A percentile compares a stretch with the other conserved stretches of the same genome.
phyloP scores from a whole-genome alignment of 2,329 filamentous ascomycete genomes.

The Fusarium pininemorale region DNA sequence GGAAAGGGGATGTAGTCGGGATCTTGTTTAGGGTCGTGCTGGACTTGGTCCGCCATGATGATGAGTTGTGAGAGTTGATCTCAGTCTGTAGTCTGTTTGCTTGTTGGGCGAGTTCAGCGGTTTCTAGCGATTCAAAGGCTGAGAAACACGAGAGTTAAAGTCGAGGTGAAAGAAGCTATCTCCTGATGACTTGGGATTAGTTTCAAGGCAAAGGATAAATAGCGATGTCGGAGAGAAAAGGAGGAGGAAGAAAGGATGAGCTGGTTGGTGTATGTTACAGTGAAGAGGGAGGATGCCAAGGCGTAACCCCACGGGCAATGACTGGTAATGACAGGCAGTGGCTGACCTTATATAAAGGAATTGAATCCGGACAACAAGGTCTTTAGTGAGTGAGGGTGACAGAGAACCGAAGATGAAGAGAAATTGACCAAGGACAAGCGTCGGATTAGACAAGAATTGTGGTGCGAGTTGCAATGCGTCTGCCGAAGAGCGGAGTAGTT shows the following conservation, averaged over 20 bases:
- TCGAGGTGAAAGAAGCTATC: neutral
- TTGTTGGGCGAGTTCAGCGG: neutral
- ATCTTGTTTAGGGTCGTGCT: conserved; percentile 56
- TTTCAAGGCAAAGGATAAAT: neutral
- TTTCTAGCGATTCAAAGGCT: neutral
- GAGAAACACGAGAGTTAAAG: neutral
- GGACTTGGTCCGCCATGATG: conserved; percentile 43
- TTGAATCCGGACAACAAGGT: conserved; percentile 16
- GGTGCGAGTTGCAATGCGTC: conserved; percentile 20
- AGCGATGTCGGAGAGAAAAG: neutral
- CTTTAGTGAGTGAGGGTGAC: conserved; percentile 10
- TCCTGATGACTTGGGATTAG: neutral
- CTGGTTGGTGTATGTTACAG: neutral
- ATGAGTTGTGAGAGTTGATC: neutral
- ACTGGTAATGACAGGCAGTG: neutral
- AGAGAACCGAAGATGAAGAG: neutral
- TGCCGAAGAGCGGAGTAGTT: conserved; percentile 32
- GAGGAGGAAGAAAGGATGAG: neutral
- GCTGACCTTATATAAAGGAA: neutral
- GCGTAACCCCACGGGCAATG: conserved; percentile 1
- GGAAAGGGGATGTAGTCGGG: conserved; percentile 64
- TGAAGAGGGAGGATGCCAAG: conserved; percentile 7
- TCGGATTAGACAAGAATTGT: conserved; percentile 28
- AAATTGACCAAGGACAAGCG: conserved; percentile 21
- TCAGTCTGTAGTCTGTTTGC: neutral